These are phyloP conservation scores for Fusarium chaquense DNA, from an alignment of 2,329 filamentous ascomycete genomes.

Conservation along the genomic window DNA sequence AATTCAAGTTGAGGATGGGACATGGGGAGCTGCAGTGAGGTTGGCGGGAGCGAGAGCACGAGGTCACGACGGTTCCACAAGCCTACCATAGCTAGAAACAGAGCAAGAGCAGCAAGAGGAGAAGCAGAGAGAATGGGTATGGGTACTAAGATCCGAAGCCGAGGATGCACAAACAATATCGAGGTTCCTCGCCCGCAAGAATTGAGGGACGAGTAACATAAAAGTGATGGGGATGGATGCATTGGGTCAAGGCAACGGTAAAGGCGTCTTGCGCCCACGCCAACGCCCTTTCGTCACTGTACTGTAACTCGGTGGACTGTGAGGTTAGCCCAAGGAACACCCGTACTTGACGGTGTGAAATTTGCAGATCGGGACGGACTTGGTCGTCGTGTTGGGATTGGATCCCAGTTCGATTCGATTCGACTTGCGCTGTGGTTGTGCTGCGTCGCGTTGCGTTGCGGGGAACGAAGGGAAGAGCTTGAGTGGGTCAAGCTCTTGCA, in stretches of 20 bases:
- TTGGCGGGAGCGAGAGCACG: slow-evolving; percentile 40
- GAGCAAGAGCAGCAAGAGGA: slow-evolving; percentile 12
- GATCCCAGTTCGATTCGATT: slow-evolving; percentile 17
- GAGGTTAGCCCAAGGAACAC: slow-evolving; percentile 32
- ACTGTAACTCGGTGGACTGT: slow-evolving; percentile 38
- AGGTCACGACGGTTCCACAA: slow-evolving; percentile 51
- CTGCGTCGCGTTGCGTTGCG: slow-evolving; percentile 37
- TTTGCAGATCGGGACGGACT: slow-evolving; percentile 48
- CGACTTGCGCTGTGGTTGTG: slow-evolving; percentile 3
- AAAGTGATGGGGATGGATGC: slow-evolving; percentile 19
- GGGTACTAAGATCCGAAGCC: slow-evolving; percentile 38
- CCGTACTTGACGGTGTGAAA: slow-evolving; percentile 48
- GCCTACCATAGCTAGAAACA: slow-evolving; percentile 23
- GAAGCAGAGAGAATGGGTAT: slow-evolving; percentile 28
- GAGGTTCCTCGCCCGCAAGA: slow-evolving; percentile 43
- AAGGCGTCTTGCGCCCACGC: slow-evolving; percentile 26
- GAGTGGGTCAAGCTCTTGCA: slow-evolving; percentile 39
- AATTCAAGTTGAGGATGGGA: slow-evolving; percentile 41
- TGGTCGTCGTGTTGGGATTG: slow-evolving; percentile 26
- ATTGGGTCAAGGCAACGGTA: slow-evolving; percentile 9
- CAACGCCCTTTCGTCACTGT: slow-evolving; percentile 40
- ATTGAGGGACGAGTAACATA: slow-evolving; percentile 44
- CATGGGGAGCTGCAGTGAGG: slow-evolving; percentile 41
- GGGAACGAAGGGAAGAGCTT: slow-evolving; percentile 38
- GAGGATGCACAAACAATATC: slow-evolving; percentile 36